A percentile compares a stretch with the other conserved stretches of the same genome.
Conservation (phyloP, 495 filamentous ascomycete species). For the Poronia punctata region DNA sequence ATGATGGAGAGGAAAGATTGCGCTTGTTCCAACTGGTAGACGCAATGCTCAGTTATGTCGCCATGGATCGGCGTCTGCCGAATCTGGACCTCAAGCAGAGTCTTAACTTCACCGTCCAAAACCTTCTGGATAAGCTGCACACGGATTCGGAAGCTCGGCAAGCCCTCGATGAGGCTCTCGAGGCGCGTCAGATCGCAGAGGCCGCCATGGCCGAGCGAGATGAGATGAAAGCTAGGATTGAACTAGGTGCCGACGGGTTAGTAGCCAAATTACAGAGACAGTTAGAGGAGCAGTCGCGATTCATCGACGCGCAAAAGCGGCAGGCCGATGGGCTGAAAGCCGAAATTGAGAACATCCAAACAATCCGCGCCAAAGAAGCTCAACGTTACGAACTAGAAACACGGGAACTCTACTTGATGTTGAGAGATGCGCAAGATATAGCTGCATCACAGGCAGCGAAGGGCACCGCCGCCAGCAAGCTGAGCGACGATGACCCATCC, state of each 20-base stretch:
- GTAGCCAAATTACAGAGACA: slow-evolving; percentile 91
- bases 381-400: slow-evolving; percentile 95
- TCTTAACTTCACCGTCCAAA: slow-evolving; percentile 95
- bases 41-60: slow-evolving; percentile 96
- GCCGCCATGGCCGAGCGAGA: slow-evolving; percentile 92
- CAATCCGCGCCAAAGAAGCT: slow-evolving; percentile 80
- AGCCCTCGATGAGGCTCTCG: slow-evolving; percentile 81
- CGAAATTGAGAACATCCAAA: slow-evolving; percentile 80
- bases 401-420: slow-evolving; percentile 94
- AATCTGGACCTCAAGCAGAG: slow-evolving; percentile 97
- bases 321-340: slow-evolving; percentile 82
- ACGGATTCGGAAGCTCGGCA: slow-evolving; percentile 92
- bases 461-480: slow-evolving; percentile 45
- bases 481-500: slow-evolving; percentile 56
- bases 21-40: slow-evolving; percentile 98
- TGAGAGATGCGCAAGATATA: slow-evolving; percentile 93
- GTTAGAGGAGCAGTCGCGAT: slow-evolving; percentile 80
- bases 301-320: slow-evolving; percentile 81
- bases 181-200: slow-evolving; percentile 86
- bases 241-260: slow-evolving; percentile 86
- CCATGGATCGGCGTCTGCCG: slow-evolving; percentile 92
- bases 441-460: slow-evolving; percentile 81
- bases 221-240: slow-evolving; percentile 89
- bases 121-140: slow-evolving; percentile 85
- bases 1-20: slow-evolving; percentile 83